Evolutionary conservation across 1,284 basidiomycete species (phyloP), one percentile per base, ranked within the genome.

Genomic region (Inonotus obliquus): DNA sequence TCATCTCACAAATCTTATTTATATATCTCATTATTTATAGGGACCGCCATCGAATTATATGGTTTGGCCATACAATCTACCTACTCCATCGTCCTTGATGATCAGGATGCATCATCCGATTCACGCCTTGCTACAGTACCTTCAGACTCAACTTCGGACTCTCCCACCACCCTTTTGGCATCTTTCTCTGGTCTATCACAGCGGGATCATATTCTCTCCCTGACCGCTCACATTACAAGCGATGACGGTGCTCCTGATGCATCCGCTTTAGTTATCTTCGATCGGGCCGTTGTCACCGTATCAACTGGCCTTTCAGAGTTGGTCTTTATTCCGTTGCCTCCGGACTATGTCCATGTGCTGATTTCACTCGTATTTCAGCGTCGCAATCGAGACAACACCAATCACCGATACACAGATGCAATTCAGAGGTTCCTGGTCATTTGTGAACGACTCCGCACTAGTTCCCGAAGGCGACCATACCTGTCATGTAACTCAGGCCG

Each of bases 31-130:
- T n/a, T 32, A 32, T 32, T 32, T 21, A 32, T 21, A 75, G 73
- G 72, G n/a, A 73, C 71, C 17, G 71, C 65, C 29, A 67, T 73
- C 49, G 65, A 91, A 74, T 87, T 88, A 65, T 90, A 90, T 73
- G 71, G 75, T 66, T 66, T 74, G 70, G 65, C 70, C 4, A 14
- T 66, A 48, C 67, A 68, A 21, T 64, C 63, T 6, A 56, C 51
- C 21, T 64, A 58, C 56, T 55, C 65, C 11, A 54, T 64, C 37
- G 49, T 63, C 47, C 67, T 63, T n/a, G 57, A 62, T 48, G 60
- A 69, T 38, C 47, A 68, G 19, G 63, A 45, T 13, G 29, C 49
- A 23, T 37, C 52, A 25, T 52, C 57, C 9, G 19, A 47, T n/a
- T 45, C 14, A 23, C 17, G 49, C 48, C 29, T 56, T 21, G 27